Conservation (phyloP, 108 stramenopile genomes). For the Discostella pseudostelligera region DNA sequence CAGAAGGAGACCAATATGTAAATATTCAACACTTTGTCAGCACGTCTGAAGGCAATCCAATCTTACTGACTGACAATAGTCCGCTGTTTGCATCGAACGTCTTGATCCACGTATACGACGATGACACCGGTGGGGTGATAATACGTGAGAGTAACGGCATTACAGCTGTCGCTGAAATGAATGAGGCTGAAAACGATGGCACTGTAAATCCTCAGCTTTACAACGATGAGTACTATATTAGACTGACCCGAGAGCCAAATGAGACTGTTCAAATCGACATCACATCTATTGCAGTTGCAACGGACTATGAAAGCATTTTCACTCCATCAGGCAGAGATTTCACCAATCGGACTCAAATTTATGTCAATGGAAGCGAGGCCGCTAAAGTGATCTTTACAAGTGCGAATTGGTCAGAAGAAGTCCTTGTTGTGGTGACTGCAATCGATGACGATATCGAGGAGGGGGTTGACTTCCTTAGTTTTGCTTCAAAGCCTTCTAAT, state of each 20-base stretch:
- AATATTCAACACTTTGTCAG: constrained; percentile 21
- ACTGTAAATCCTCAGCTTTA: constrained; percentile 5
- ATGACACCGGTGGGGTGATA: constrained; percentile 34
- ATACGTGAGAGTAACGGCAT: constrained; percentile 32
- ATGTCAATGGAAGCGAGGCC: constrained; percentile 4
- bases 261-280: constrained; percentile 17
- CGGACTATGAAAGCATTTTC: constrained; percentile 8
- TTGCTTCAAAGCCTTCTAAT: constrained; percentile 46
- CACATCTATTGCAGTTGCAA: constrained; percentile 23
- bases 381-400: constrained; percentile 11
- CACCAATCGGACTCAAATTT: constrained; percentile 12
- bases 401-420: constrained; percentile 22
- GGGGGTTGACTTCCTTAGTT: constrained; percentile 40
- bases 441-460: constrained; percentile 38
- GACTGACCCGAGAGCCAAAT: constrained; percentile 26
- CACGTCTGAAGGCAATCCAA: not conserved
- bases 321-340: constrained; percentile 4
- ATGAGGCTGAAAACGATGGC: constrained; percentile 15
- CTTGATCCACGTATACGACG: constrained; percentile 39
- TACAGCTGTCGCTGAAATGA: constrained; percentile 35
- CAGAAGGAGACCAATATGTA: constrained; percentile 39
- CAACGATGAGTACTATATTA: constrained; percentile 27
- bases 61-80: constrained; percentile 21
- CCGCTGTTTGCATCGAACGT: constrained; percentile 24
- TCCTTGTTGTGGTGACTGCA: constrained; percentile 28